phyloP scores from a whole-genome alignment of 208 protist species.

The Acanthamoeba castellanii region DNA sequence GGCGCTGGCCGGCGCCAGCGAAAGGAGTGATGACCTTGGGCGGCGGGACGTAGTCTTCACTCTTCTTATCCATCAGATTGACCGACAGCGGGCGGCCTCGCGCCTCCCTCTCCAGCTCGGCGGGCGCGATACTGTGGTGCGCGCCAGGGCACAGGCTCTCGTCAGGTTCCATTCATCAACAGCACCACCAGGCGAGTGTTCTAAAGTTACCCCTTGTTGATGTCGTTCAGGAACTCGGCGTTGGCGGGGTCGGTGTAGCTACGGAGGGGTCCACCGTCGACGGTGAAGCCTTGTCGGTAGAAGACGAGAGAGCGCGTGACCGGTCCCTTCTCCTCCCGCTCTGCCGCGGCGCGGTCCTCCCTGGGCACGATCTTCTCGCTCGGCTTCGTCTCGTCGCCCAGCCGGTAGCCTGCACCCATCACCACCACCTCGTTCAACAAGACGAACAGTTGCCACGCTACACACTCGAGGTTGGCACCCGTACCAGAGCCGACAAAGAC shows the following conservation, averaged over 20 bases:
- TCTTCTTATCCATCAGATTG: conserved; percentile 54
- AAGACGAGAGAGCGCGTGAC: background rate
- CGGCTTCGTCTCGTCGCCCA: background rate
- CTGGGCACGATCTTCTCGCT: background rate
- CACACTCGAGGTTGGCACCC: no score
- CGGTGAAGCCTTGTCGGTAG: conserved; percentile 17
- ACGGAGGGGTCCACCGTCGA: conserved; percentile 22
- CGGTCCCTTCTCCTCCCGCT: background rate
- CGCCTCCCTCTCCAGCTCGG: background rate
- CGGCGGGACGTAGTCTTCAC: background rate
- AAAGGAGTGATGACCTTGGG: background rate
- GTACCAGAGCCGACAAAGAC: conserved; percentile 18
- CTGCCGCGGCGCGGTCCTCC: background rate
- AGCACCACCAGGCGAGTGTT: background rate
- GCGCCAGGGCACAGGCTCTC: no score
- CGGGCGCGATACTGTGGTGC: background rate
- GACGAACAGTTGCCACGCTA: no score
- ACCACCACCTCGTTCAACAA: no score
- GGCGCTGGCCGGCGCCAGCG: background rate
- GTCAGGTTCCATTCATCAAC: background rate
- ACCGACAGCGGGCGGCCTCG: background rate
- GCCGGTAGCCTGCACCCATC: background rate
- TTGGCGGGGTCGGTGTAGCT: conserved; percentile 12
- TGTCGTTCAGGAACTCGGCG: background rate
- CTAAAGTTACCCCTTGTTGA: conserved; percentile 2